Evolutionary conservation across 2,329 filamentous ascomycete genomes (phyloP).

Genomic region (Sphaerostilbella broomeana): DNA sequence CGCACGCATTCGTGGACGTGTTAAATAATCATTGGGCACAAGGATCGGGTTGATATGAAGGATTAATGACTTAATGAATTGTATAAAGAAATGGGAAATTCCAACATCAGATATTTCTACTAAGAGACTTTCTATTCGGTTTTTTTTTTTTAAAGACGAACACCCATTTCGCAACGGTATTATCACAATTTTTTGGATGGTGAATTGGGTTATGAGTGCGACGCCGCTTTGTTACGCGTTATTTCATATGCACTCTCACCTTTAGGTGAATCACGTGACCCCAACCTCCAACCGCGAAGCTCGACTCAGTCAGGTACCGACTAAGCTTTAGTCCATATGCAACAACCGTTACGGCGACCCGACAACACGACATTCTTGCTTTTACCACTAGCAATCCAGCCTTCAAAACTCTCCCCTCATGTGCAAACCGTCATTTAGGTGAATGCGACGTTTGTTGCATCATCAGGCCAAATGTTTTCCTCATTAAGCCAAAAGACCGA

Average conservation of each 20-base stretch:
- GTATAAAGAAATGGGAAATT: too few species aligned
- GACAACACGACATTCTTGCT: constrained; percentile 7
- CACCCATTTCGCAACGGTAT: too few species aligned
- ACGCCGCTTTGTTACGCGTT: too few species aligned
- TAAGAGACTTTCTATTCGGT: too few species aligned
- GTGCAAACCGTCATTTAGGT: constrained; percentile 28
- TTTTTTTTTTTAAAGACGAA: too few species aligned
- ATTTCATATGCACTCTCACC: too few species aligned
- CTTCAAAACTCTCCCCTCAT: constrained; percentile 23
- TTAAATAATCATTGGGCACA: constrained; percentile 10
- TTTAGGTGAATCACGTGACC: constrained; percentile 13
- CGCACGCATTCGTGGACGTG: constrained; percentile 49
- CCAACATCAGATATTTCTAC: too few species aligned
- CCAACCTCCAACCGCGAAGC: constrained; percentile 10
- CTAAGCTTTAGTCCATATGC: not conserved
- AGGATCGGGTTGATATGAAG: too few species aligned
- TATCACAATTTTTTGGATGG: too few species aligned
- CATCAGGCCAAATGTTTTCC: constrained; percentile 35
- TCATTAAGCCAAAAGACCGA: constrained; percentile 30
- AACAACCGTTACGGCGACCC: not conserved
- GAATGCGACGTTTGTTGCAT: constrained; percentile 36
- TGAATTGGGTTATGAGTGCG: too few species aligned
- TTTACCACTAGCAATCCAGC: not conserved
- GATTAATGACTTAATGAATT: too few species aligned
- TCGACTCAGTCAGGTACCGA: constrained; percentile 5